Base-by-base conservation (phyloP, 495 filamentous ascomycete genomes). In the Penicillium nucicola region DNA sequence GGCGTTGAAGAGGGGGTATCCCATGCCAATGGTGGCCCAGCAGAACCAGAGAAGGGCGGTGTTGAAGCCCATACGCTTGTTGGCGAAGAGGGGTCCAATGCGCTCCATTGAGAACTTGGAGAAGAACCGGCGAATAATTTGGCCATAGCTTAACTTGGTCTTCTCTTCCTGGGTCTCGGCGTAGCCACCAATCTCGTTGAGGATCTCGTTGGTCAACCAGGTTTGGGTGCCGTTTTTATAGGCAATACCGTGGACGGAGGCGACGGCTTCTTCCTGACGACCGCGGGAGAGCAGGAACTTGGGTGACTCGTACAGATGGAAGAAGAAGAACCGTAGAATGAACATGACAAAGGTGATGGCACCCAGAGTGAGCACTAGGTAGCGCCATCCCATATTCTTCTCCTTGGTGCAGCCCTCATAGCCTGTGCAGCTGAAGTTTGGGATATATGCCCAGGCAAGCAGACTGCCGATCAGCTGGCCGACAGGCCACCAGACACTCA, bases 321-420 rank as follows among this genome's bases (percentile, higher is more conserved):
- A 95, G 43, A 83, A 70, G 52, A 88, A 76, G 69, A 91, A 90
- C 6, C 89, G 86, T 23, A 83, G 65, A 38, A 83, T 42, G 64
- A 89, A 92, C 74, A 82, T 79, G 47, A 77, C 45, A 23, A 92
- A 72, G 1, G 88, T 91, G 19, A 93, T 63, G 3, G 81, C 84
- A 23, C 89, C 90, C 47, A 90, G 75, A 7, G 81, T 77, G 35
- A 88, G 71, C 51, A 86, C 70, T 45, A 92, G 76, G 53, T 91
- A 95, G 31, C 90, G 76, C 90, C 90, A 95, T 42, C 90, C 90
- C 84, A 84, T 86, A 53, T 90, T 92, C 37, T 82, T 65, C 13
- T 62, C 62, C 56, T 72, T 71, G 15, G 72, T 77, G 60, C 88
- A 91, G 59, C 69, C 74, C 22, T 63, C 62, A 45, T 56, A 57